A percentile compares a stretch with the other conserved stretches of the same genome.
Evolutionary conservation across 305 asterid genomes (phyloP).

Genomic region (Solanum hybrid): DNA sequence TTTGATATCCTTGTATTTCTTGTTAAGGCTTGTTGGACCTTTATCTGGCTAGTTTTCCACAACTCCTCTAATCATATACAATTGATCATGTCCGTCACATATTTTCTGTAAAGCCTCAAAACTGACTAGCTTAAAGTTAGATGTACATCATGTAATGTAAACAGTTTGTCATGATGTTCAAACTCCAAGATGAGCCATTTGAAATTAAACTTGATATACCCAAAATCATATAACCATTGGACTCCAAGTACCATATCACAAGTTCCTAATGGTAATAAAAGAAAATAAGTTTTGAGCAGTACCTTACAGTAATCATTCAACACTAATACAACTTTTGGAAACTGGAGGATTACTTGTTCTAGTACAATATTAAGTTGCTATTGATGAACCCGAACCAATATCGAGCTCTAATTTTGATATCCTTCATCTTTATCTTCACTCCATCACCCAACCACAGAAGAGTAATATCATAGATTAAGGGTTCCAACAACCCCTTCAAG

Average conservation of each 20-base stretch:
- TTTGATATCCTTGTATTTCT: not conserved
- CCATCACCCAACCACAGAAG: not conserved
- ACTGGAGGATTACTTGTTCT: not conserved
- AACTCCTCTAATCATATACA: not conserved
- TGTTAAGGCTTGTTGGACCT: not conserved
- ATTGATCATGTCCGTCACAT: not conserved
- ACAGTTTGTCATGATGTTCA: not conserved
- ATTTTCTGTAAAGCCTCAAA: not conserved
- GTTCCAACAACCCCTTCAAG: not conserved
- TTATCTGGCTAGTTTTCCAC: not conserved
- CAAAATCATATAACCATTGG: not conserved
- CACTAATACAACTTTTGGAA: not conserved
- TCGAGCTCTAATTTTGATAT: not conserved
- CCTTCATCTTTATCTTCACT: not conserved
- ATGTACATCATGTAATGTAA: not conserved
- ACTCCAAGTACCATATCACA: not conserved
- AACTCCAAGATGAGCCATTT: not conserved
- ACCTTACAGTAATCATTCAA: not conserved
- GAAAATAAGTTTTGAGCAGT: not conserved
- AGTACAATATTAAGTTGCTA: not conserved
- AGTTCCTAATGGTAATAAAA: not conserved
- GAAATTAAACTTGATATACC: not conserved
- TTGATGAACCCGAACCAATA: not conserved
- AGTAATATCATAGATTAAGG: not conserved
- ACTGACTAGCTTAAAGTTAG: not conserved